Evolutionary conservation across 768 basidiomycete species (phyloP).

Genomic region (Symmetrospora coprosmae): DNA sequence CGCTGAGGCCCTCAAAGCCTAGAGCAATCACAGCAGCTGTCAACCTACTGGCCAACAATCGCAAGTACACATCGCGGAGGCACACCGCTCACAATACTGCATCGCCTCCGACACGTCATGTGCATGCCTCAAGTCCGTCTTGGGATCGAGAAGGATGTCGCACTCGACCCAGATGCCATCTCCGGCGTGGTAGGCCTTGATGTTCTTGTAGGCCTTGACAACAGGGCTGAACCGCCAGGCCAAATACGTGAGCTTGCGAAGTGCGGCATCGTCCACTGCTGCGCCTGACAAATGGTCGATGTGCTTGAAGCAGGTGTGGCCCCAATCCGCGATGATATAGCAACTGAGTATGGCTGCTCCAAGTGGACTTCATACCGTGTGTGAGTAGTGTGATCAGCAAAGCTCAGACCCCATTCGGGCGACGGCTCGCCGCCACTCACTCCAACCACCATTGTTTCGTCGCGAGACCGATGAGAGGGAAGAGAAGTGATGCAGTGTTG

Average conservation of each 20-base stretch:
- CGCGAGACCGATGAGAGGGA: constrained; percentile 9
- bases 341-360: constrained; percentile 14
- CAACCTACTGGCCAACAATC: neutral
- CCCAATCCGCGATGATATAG: constrained; percentile 22
- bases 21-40: neutral
- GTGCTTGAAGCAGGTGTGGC: constrained; percentile 13
- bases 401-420: neutral
- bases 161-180: constrained; percentile 18
- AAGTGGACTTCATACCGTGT: neutral
- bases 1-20: constrained; percentile 5
- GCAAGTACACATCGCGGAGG: neutral
- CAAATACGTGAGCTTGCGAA: constrained; percentile 2
- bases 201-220: constrained; percentile 19
- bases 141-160: neutral
- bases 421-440: neutral
- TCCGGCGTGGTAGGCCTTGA: constrained; percentile 20
- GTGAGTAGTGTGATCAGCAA: neutral
- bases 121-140: neutral
- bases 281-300: constrained; percentile 8
- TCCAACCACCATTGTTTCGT: constrained; percentile 17
- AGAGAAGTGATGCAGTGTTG: constrained; percentile 16
- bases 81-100: constrained; percentile 8
- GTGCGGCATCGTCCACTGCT: neutral
- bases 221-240: constrained; percentile 23
- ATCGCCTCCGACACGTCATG: constrained; percentile 5